Evolutionary conservation across 2,329 filamentous ascomycete genomes (phyloP).

Genomic region (Ceratocystis diversiconidia): DNA sequence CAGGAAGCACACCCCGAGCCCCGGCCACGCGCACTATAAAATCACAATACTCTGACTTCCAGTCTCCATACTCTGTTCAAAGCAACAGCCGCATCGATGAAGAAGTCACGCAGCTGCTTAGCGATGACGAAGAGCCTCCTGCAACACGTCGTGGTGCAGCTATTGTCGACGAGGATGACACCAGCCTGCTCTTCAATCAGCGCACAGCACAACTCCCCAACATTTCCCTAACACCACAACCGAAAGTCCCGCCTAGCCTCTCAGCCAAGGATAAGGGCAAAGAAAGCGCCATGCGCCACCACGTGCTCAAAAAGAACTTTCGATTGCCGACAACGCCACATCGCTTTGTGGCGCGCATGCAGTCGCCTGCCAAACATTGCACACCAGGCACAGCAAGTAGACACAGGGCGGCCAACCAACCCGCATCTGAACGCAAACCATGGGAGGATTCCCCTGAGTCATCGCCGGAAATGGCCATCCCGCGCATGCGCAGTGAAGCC

Average conservation of each 20-base stretch:
- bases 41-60: slow-evolving; percentile 45
- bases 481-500: slow-evolving; percentile 69
- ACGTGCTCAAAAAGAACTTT: slow-evolving; percentile 90
- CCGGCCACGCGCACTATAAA: slow-evolving; percentile 35
- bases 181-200: slow-evolving; percentile 37
- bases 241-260: slow-evolving; percentile 34
- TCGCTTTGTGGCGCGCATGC: slow-evolving; percentile 32
- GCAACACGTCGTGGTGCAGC: slow-evolving; percentile 17
- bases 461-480: slow-evolving; percentile 64
- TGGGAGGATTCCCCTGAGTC: slow-evolving; percentile 43
- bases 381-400: not conserved
- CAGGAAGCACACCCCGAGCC: slow-evolving; percentile 51
- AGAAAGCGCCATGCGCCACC: slow-evolving; percentile 72
- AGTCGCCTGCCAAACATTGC: slow-evolving; percentile 12
- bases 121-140: slow-evolving; percentile 26
- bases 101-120: slow-evolving; percentile 25
- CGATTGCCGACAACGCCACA: slow-evolving; percentile 83
- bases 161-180: slow-evolving; percentile 30
- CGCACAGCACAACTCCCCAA: slow-evolving; percentile 43
- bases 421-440: slow-evolving; percentile 6
- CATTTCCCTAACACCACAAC: slow-evolving; percentile 43
- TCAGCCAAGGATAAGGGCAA: slow-evolving; percentile 25
- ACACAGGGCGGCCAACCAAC: not conserved
- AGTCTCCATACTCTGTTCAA: slow-evolving; percentile 66
- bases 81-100: slow-evolving; percentile 43